Evolutionary conservation across 345 rosid genomes (phyloP).

Genomic region (Citrus reticulata): DNA sequence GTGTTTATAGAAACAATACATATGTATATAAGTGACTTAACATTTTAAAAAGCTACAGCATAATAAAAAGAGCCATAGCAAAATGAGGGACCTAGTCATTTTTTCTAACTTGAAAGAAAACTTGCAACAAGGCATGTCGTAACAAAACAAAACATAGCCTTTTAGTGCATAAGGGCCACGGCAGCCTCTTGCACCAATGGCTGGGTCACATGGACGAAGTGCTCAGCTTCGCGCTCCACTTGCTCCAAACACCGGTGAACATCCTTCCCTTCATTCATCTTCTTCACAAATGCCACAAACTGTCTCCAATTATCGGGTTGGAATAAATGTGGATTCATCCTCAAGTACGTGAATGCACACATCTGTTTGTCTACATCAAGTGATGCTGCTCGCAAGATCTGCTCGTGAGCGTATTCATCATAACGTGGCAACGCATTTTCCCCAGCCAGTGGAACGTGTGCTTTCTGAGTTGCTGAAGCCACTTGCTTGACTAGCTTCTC

Average conservation of each 20-base stretch:
- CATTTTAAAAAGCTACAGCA: slow-evolving; percentile 19
- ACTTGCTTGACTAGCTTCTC: slow-evolving; percentile 95
- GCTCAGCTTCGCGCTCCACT: slow-evolving; percentile 91
- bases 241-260: slow-evolving; percentile 59
- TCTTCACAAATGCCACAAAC: slow-evolving; percentile 88
- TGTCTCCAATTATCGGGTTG: slow-evolving; percentile 78
- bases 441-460: slow-evolving; percentile 79
- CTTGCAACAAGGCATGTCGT: neutral
- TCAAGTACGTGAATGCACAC: slow-evolving; percentile 97
- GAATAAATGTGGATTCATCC: slow-evolving; percentile 84
- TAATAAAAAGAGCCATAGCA: slow-evolving; percentile 24
- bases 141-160: neutral
- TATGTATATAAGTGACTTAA: neutral
- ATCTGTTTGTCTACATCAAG: slow-evolving; percentile 58
- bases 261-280: slow-evolving; percentile 81
- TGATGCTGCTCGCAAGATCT: slow-evolving; percentile 65
- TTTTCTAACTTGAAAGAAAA: neutral
- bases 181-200: slow-evolving; percentile 81
- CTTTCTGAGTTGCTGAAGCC: slow-evolving; percentile 63
- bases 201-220: slow-evolving; percentile 67
- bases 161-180: slow-evolving; percentile 58
- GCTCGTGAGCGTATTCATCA: slow-evolving; percentile 70
- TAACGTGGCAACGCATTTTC: slow-evolving; percentile 90
- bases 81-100: neutral
- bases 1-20: neutral